Base-by-base conservation (phyloP, 306 rosid genomes). In the Prunus padus region DNA sequence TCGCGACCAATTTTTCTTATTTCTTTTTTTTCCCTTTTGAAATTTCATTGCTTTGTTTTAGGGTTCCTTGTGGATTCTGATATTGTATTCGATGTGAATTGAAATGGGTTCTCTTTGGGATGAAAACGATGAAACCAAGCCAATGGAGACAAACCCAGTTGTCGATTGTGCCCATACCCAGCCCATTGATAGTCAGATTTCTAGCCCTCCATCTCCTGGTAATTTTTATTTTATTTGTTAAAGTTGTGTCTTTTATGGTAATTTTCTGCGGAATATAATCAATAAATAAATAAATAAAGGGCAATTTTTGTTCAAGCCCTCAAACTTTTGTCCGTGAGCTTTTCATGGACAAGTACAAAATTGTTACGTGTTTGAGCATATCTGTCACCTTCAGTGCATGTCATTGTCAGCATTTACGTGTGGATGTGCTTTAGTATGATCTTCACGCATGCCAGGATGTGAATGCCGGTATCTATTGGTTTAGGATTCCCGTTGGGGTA, bases 151-250 rank as follows among this genome's bases (percentile, higher is more conserved):
- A 31, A 40, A 52, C 19, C 60, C 82, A 40, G 15, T 63, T 54
- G 60, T 22, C 40, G 81, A 75, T 76, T 26, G 65, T 42, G 64
- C 74, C 52, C 52, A 40, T 0, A 88, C 91, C 20, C 82, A 87
- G 64, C 77, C 86, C 23, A 64, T 85, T 75, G 87, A 86, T 31
- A 54, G 74, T 72, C 69, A 72, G 49, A 51, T 72, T 56, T 73
- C 84, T 3, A 79, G 67, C 59, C 78, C 87, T 49, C 66, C 80
- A 3, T 40, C 25, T 2, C 60, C 81, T 69, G 84, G 96, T 88
- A 76, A 75, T 52, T 4, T 25, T 46, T 3, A 46, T 59, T 25
- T 25, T 60, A 1, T 26, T 26, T 22, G 64, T 52, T 12, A 11
- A 33, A 37, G 19, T 47, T 62, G 16, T 45, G 8, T 4, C n/a